A percentile compares a stretch with the other conserved stretches of the same genome.
These are phyloP conservation scores for Penicillium robsamsonii DNA, from an alignment of 495 filamentous ascomycete genomes.

Conservation along the genomic window DNA sequence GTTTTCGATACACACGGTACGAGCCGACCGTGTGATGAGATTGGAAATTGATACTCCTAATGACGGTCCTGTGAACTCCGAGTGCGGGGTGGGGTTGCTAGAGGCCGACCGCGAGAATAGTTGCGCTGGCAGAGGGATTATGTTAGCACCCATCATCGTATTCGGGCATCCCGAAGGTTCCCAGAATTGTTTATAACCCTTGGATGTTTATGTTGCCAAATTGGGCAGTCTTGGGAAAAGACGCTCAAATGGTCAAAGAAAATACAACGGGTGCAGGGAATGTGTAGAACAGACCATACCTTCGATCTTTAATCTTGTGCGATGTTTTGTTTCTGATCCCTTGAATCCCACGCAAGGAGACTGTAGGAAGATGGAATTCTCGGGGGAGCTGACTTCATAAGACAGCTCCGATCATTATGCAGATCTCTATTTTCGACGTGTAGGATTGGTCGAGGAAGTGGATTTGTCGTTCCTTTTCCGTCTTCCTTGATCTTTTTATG, in stretches of 20 bases:
- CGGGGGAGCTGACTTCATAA: constrained; percentile 31
- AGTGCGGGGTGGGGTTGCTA: constrained; percentile 23
- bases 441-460: constrained; percentile 20
- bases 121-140: constrained; percentile 26
- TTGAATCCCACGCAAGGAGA: constrained; percentile 26
- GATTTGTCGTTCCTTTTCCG: constrained; percentile 12
- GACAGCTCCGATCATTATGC: constrained; percentile 28
- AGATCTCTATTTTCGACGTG: constrained; percentile 17
- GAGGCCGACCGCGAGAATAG: constrained; percentile 29
- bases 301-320: constrained; percentile 7
- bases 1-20: constrained; percentile 18
- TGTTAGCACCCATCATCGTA: constrained; percentile 38
- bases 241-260: constrained; percentile 8
- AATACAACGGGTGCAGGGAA: constrained; percentile 8
- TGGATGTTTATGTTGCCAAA: neutral
- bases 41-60: constrained; percentile 23
- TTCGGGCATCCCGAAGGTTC: constrained; percentile 21
- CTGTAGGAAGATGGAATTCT: constrained; percentile 22
- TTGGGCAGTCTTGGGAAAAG: constrained; percentile 5
- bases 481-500: neutral
- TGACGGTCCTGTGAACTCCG: constrained; percentile 21
- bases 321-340: constrained; percentile 7
- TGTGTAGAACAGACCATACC: constrained; percentile 8
- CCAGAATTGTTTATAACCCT: constrained; percentile 16
- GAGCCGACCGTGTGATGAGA: constrained; percentile 29